Base-by-base conservation (phyloP, 352 stramenopile species). In the Lagenidium giganteum region DNA sequence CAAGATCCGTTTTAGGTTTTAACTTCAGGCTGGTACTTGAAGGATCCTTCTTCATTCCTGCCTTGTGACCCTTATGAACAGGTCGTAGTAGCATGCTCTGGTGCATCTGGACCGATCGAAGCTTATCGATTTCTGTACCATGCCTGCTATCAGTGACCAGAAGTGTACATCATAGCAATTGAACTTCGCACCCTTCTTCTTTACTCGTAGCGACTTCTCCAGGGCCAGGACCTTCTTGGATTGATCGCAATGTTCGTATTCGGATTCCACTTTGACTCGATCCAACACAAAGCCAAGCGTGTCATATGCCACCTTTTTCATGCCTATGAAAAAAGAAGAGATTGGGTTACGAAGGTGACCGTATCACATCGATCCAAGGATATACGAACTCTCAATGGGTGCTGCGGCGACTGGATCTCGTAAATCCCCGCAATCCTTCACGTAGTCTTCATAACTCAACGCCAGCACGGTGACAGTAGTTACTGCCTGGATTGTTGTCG, bases 261-360 rank as follows among this genome's bases (percentile, higher is more conserved):
- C 62, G 5, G 71, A 47, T 32, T 84, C 71, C 30, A 57, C 67
- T 46, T 76, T 63, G 7, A 82, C 50, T 1, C 68, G 63, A 8
- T 77, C 66, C 17, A 77, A 32, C 4, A 82, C 54, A 40, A 84
- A 84, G 0, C 48, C 38, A 20, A 84, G 52, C 0, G 68, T 84
- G 22, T 84, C 71, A 21, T 70, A 63, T 8, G 71, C 71, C 2
- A 77, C 59, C 21, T 43, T 65, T 18, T 69, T 68, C 27, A 84
- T 81, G 31, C 3, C 28, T 38, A 39, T 16, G 35, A 12, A 28
- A 1, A 41, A 17, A 26, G 1, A 38, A 18, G 8, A 51, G 27
- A n/a, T 20, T 23, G 27, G 30, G 16, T 16, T 14, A 42, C 13
- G 9, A 37, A 6, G 1, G 32, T n/a, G 40, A 36, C 17, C 9